Conservation (phyloP, 805 yeast species). For the Kuraishia hungarica region DNA sequence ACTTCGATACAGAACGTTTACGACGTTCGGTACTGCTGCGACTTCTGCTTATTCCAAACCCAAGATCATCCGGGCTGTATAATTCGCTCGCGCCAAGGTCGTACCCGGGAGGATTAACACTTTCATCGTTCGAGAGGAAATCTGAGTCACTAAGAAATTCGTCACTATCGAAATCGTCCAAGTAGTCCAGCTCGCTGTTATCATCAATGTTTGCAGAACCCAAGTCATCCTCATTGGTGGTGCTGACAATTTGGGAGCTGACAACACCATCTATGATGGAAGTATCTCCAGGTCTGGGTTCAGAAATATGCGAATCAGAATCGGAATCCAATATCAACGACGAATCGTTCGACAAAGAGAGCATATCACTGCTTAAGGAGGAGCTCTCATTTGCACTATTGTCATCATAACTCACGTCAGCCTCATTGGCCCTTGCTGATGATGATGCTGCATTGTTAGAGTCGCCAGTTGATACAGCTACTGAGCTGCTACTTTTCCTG, state of each 20-base stretch:
- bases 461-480: background rate
- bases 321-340: background rate
- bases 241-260: background rate
- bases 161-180: constrained; percentile 18
- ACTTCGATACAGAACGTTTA: background rate
- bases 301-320: background rate
- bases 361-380: background rate
- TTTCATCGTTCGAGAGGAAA: constrained; percentile 11
- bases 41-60: background rate
- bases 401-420: background rate
- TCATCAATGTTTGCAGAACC: constrained; percentile 5
- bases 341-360: background rate
- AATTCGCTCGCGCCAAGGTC: background rate
- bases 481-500: background rate
- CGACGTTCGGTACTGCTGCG: background rate
- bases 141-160: constrained; percentile 19
- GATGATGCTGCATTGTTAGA: background rate
- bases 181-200: constrained; percentile 17
- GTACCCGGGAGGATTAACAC: background rate
- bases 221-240: constrained; percentile 4
- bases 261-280: background rate
- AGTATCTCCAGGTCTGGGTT: background rate
- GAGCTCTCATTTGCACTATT: background rate
- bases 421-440: background rate
- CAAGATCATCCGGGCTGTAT: background rate